These are phyloP conservation scores for Pezicula carpinea DNA, from an alignment of 2,329 filamentous ascomycete species.

Conservation along the genomic window DNA sequence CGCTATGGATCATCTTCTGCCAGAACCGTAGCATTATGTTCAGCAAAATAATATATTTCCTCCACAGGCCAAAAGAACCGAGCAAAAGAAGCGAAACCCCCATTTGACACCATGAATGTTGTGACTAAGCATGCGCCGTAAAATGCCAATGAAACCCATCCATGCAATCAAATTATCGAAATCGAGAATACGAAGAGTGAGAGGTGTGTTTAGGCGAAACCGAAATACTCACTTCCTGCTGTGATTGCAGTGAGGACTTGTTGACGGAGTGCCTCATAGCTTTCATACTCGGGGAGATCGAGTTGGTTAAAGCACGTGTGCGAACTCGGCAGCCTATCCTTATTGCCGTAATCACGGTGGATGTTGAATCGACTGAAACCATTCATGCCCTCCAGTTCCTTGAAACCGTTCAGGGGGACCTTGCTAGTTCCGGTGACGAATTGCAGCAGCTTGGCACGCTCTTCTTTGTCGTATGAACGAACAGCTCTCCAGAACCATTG, in stretches of 20 bases:
- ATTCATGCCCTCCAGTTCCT: conserved; percentile 99
- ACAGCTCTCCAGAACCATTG: conserved; percentile 99
- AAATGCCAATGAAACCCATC: conserved; percentile 29
- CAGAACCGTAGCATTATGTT: neutral
- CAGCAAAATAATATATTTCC: neutral
- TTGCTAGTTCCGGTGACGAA: conserved; percentile 99
- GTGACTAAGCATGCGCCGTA: conserved; percentile 3
- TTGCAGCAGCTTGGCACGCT: conserved; percentile 92
- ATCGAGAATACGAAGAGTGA: conserved; percentile 15
- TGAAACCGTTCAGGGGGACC: conserved; percentile 97
- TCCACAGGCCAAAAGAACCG: conserved; percentile 11
- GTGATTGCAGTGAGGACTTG: conserved; percentile 95
- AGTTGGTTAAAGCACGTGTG: conserved; percentile 99
- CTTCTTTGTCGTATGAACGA: conserved; percentile 97
- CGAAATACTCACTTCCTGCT: conserved; percentile 95
- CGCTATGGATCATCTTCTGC: conserved; percentile 13
- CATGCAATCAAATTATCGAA: conserved; percentile 23
- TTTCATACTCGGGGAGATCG: conserved; percentile 96
- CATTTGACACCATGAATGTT: neutral
- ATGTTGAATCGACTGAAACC: conserved; percentile 98
- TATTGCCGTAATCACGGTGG: conserved; percentile 94
- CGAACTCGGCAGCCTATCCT: conserved; percentile 89
- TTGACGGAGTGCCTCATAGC: conserved; percentile 82
- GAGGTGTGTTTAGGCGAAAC: conserved; percentile 68
- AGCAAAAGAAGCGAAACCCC: conserved; percentile 6